A percentile compares a stretch with the other conserved stretches of the same genome.
Evolutionary conservation across 345 rosid species (phyloP).

Genomic region (Aethionema arabicum): DNA sequence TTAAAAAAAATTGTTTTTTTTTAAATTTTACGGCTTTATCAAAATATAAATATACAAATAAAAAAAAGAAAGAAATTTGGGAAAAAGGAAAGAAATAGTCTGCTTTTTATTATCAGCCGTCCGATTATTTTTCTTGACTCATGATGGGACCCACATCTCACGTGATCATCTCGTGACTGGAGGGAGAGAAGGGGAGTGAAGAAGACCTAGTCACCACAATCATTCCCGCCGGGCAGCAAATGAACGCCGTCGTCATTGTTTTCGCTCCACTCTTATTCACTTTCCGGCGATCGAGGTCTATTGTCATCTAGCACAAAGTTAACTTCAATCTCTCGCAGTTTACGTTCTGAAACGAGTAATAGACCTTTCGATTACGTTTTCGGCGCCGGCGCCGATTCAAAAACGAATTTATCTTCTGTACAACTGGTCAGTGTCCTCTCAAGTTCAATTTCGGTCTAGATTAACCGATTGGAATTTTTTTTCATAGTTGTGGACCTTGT

Average conservation of each 20-base stretch:
- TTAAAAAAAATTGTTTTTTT: not conserved
- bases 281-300: no score
- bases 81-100: not conserved
- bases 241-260: no score
- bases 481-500: no score
- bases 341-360: no score
- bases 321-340: no score
- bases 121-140: not conserved
- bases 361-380: not conserved
- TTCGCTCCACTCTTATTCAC: no score
- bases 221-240: no score
- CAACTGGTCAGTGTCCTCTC: not conserved
- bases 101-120: conserved; percentile 15
- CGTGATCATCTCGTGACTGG: conserved; percentile 32
- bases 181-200: no score
- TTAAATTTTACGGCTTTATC: conserved; percentile 2
- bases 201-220: not conserved
- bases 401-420: not conserved
- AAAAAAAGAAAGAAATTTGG: no score
- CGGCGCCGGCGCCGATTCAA: not conserved
- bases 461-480: not conserved
- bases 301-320: no score
- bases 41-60: no score
- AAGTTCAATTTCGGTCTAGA: not conserved
- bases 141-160: conserved; percentile 12